Base-by-base conservation (phyloP, 257 asterid species). In the Hygrophila difformis region DNA sequence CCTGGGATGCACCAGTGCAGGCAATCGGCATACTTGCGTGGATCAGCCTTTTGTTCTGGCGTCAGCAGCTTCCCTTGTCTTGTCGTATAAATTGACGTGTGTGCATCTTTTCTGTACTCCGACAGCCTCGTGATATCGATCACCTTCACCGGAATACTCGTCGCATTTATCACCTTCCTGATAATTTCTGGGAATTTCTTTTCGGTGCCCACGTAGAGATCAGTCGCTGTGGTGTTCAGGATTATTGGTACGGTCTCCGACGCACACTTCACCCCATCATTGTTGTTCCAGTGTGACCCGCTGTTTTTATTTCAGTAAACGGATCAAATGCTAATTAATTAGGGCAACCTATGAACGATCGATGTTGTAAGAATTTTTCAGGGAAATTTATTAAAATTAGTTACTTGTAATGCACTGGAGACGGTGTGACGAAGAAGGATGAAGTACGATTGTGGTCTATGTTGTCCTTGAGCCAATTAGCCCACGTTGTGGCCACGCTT, bases 1-100 rank as follows among this genome's bases (percentile, higher is more conserved):
- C 77, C 79, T 0, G 83, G 76, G 1, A 75, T 69, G 18, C 83
- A 71, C 83, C 83, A 65, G 16, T 75, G 79, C 48, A 71, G 44
- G 43, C 79, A 75, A 64, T 75, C 79, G 12, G 79, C 76, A 38
- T 26, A 75, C 3, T 6, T 18, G 28, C 69, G 69, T 9, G 79
- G 79, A 20, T 68, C 43, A 4, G 76, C 63, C 53, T 71, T 62
- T 20, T 75, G 67, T 58, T 71, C 67, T 0, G 64, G 58, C 13
- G 74, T 71, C 52, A 75, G 53, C 51, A 68, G 61, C 18, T 63
- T 71, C 14, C 76, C 76, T 35, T 71, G 79, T 1, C 74, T 60
- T 40, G 65, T 47, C 15, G 83, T 71, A 49, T 75, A 62, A 1
- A 75, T 67, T 2, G 77, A 64, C 22, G 79, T 64, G 47, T 75